Evolutionary conservation across 129 eudicot species (phyloP).

Genomic region (Artemisia annua): DNA sequence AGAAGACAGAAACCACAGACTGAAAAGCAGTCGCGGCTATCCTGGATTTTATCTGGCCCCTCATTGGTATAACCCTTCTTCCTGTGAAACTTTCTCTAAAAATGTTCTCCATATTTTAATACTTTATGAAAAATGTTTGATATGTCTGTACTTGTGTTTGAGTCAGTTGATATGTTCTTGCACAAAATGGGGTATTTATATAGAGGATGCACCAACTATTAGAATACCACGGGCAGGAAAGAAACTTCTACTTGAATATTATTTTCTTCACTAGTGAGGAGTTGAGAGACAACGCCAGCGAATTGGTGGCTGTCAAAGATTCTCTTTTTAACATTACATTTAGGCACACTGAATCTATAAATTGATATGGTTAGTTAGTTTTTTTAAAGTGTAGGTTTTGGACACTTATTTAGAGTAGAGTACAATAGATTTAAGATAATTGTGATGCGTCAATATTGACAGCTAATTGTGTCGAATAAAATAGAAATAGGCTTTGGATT

Average conservation of each 20-base stretch:
- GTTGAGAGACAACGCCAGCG: slow-evolving; percentile 33
- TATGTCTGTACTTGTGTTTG: background rate
- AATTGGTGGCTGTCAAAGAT: slow-evolving; percentile 26
- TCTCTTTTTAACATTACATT: slow-evolving; percentile 3
- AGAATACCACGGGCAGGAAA: slow-evolving; percentile 23
- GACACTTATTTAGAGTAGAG: slow-evolving; percentile 7
- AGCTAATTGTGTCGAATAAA: slow-evolving; percentile 20
- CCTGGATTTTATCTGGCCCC: slow-evolving; percentile 60
- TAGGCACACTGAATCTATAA: slow-evolving; percentile 19
- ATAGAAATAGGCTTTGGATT: background rate
- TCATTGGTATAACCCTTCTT: slow-evolving; percentile 47
- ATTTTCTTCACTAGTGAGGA: slow-evolving; percentile 11
- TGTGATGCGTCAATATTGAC: slow-evolving; percentile 31
- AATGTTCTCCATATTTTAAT: slow-evolving; percentile 29
- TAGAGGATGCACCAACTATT: background rate
- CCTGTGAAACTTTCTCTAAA: slow-evolving; percentile 24
- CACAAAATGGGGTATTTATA: slow-evolving; percentile 26
- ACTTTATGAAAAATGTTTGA: no score
- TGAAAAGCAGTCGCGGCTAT: slow-evolving; percentile 62
- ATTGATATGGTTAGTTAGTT: slow-evolving; percentile 26
- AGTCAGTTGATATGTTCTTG: slow-evolving; percentile 11
- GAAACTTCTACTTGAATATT: slow-evolving; percentile 19
- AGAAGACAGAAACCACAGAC: slow-evolving; percentile 42
- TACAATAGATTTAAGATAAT: slow-evolving; percentile 21
- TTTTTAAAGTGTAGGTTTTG: slow-evolving; percentile 1